Conservation (phyloP, 1,284 basidiomycete genomes). For the Apiotrichum domesticum region DNA sequence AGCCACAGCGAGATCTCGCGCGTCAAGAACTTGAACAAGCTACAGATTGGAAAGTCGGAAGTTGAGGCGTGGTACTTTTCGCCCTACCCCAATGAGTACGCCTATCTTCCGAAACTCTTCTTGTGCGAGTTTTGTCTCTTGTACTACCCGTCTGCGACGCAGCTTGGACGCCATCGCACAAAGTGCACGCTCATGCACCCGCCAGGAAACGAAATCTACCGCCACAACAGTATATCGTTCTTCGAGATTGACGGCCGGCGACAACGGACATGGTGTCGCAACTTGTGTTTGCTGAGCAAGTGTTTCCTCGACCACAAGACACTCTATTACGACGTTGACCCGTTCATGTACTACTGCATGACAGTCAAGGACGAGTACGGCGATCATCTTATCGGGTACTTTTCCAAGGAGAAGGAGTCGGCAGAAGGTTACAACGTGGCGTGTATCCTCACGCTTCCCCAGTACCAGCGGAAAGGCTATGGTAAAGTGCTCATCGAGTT, state of each 20-base stretch:
- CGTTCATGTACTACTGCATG: constrained; percentile 99
- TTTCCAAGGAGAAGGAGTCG: constrained; percentile 98
- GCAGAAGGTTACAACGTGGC: constrained; percentile 98
- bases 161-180: constrained; percentile 81
- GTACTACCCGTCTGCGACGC: constrained; percentile 79
- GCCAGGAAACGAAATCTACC: constrained; percentile 98
- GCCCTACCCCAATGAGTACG: constrained; percentile 96
- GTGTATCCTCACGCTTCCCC: constrained; percentile 95
- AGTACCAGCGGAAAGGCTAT: constrained; percentile 93
- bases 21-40: constrained; percentile 95
- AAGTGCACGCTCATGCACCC: constrained; percentile 93
- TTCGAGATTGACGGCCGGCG: constrained; percentile 97
- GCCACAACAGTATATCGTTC: constrained; percentile 91
- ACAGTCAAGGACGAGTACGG: constrained; percentile 83
- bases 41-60: constrained; percentile 93
- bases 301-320: constrained; percentile 99
- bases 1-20: constrained; percentile 93
- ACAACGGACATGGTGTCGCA: constrained; percentile 94
- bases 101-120: constrained; percentile 88
- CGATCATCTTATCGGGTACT: constrained; percentile 94
- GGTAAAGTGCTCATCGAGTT: constrained; percentile 97
- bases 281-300: constrained; percentile 92
- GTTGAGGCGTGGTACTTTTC: constrained; percentile 99
- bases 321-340: constrained; percentile 98
- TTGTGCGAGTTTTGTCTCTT: constrained; percentile 98